These are phyloP conservation scores for Cinnamomum micranthum DNA, from an alignment of 164 flowering plant genomes.

Conservation along the genomic window DNA sequence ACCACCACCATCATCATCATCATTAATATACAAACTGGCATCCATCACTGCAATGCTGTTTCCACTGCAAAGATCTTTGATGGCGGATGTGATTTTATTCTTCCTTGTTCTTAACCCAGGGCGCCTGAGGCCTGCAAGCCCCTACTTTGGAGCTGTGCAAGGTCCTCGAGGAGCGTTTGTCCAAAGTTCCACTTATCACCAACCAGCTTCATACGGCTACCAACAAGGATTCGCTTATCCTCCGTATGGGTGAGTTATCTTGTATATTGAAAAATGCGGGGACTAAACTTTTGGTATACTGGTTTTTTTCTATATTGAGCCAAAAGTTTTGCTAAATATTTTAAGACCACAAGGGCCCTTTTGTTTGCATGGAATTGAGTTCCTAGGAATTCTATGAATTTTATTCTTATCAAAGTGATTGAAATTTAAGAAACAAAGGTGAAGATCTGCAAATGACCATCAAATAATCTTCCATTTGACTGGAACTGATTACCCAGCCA, in stretches of 20 bases:
- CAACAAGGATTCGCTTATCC: constrained; percentile 80
- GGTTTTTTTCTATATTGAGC: not conserved
- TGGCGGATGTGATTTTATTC: not conserved
- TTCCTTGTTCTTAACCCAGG: constrained; percentile 37
- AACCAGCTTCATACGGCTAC: constrained; percentile 62
- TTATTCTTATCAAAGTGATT: too few species aligned
- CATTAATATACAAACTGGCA: not conserved
- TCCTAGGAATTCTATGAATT: too few species aligned
- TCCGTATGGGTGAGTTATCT: constrained; percentile 68
- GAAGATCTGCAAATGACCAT: too few species aligned
- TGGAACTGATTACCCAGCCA: too few species aligned
- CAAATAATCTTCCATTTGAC: too few species aligned
- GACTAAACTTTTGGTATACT: not conserved
- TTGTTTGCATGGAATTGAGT: too few species aligned
- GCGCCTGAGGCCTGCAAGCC: constrained; percentile 51
- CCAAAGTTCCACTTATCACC: constrained; percentile 72
- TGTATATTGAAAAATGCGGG: not conserved
- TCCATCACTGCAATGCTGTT: not conserved
- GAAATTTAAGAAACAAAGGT: not conserved
- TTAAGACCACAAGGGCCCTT: not conserved
- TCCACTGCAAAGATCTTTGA: not conserved
- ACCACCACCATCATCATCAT: not conserved
- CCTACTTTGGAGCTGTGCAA: constrained; percentile 50
- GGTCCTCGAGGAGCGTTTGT: constrained; percentile 51
- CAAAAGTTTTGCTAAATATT: not conserved